A percentile compares a stretch with the other conserved stretches of the same genome.
phyloP scores from a whole-genome alignment of 768 basidiomycete genomes.

The Suillus plorans region DNA sequence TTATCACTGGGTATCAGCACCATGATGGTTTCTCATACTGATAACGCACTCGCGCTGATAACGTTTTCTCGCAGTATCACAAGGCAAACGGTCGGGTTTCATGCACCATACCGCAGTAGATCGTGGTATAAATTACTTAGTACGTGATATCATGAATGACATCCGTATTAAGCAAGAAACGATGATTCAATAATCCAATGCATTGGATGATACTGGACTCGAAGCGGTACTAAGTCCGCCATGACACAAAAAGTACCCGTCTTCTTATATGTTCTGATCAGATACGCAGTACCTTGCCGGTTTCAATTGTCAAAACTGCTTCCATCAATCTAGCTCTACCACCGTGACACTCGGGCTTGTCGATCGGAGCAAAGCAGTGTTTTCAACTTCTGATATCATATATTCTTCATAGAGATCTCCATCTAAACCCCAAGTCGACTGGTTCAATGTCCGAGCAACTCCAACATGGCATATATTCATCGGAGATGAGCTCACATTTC shows the following conservation, averaged over 20 bases:
- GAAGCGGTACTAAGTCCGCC: not conserved
- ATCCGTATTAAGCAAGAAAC: not conserved
- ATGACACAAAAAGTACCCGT: not conserved
- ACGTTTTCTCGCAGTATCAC: not conserved
- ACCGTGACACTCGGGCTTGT: not conserved
- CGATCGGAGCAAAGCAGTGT: not conserved
- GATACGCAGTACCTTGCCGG: not conserved
- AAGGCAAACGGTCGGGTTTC: not conserved
- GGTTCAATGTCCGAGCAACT: conserved; percentile 4
- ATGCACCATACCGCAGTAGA: not conserved
- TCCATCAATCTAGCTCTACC: not conserved
- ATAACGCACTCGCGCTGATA: not conserved
- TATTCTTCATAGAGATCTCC: conserved; percentile 3
- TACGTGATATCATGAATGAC: not conserved
- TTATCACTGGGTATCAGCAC: not conserved
- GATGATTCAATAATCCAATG: not conserved
- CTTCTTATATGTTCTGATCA: not conserved
- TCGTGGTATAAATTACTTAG: not conserved
- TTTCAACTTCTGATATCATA: conserved; percentile 2
- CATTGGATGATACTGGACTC: not conserved
- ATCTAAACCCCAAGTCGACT: conserved; percentile 2
- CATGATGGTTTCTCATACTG: not conserved
- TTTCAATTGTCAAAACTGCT: not conserved
- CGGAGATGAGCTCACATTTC: conserved; percentile 2
- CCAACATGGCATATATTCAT: not conserved